phyloP scores from a whole-genome alignment of 2,329 filamentous ascomycete species.

The Mollisiaceae sp. region DNA sequence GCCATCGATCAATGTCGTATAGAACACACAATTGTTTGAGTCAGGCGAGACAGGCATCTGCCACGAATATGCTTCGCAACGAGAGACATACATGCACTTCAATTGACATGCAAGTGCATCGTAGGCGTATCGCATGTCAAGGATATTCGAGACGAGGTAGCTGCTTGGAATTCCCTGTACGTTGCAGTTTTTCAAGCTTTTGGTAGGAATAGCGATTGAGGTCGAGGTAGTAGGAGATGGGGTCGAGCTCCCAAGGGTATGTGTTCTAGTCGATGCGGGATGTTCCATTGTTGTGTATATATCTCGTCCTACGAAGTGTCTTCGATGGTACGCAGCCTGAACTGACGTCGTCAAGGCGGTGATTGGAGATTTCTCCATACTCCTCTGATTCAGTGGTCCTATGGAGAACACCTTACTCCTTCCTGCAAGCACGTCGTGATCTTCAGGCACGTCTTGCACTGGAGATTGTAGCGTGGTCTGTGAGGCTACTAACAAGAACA shows the following conservation, averaged over 20 bases:
- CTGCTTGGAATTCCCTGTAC: conserved; percentile 21
- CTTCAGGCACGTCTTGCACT: not conserved
- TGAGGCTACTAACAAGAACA: not conserved
- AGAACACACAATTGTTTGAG: conserved; percentile 25
- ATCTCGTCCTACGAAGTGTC: not conserved
- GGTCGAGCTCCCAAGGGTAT: not conserved
- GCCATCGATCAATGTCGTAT: conserved; percentile 20
- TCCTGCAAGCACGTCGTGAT: not conserved
- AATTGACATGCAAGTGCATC: conserved; percentile 24
- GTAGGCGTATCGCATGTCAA: conserved; percentile 12
- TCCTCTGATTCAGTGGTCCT: not conserved
- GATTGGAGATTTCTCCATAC: not conserved
- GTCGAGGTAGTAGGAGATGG: conserved; percentile 10
- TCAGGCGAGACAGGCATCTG: conserved; percentile 8
- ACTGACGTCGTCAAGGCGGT: not conserved
- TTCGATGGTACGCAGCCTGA: not conserved
- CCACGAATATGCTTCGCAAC: conserved; percentile 26
- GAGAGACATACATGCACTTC: conserved; percentile 23
- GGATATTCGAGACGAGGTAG: conserved; percentile 13
- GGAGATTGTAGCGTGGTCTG: not conserved
- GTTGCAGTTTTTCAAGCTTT: conserved; percentile 24
- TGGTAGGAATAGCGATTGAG: conserved; percentile 19
- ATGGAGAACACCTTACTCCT: not conserved
- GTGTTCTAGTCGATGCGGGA: not conserved
- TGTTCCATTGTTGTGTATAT: not conserved